Conservation (phyloP, 2,329 filamentous ascomycete genomes). For the Celoporthe dispersa region DNA sequence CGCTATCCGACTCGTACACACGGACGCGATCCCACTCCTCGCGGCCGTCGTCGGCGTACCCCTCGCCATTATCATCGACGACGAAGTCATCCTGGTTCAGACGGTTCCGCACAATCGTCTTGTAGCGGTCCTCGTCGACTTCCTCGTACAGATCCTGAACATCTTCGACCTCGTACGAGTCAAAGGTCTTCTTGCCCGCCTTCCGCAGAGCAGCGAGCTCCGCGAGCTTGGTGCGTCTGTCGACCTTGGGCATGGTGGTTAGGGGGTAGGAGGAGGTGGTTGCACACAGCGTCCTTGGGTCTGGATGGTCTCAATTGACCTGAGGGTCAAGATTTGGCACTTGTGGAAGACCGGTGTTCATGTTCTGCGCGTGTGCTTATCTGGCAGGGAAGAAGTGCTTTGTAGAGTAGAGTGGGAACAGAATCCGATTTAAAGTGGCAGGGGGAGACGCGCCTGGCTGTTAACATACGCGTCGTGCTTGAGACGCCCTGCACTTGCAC, state of each 20-base stretch:
- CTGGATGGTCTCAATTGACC: slow-evolving; percentile 12
- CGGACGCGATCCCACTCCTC: slow-evolving; percentile 86
- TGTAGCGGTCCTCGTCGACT: slow-evolving; percentile 96
- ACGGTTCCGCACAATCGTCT: slow-evolving; percentile 88
- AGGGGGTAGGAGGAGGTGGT: background rate
- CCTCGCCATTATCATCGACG: slow-evolving; percentile 96
- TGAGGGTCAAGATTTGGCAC: background rate
- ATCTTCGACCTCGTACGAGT: slow-evolving; percentile 84
- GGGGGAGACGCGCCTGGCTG: slow-evolving; percentile 24
- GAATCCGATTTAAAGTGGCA: slow-evolving; percentile 29
- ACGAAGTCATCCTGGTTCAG: slow-evolving; percentile 97
- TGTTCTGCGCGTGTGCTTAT: slow-evolving; percentile 20
- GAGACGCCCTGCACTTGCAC: slow-evolving; percentile 1
- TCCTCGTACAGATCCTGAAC: slow-evolving; percentile 89
- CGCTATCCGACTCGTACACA: slow-evolving; percentile 74
- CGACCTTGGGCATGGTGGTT: slow-evolving; percentile 48
- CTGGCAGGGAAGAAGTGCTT: slow-evolving; percentile 19
- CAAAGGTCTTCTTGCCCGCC: slow-evolving; percentile 88
- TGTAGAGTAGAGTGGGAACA: slow-evolving; percentile 5
- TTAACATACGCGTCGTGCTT: slow-evolving; percentile 22
- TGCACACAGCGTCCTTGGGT: background rate
- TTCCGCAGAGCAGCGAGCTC: slow-evolving; percentile 84
- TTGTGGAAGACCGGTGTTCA: slow-evolving; percentile 18
- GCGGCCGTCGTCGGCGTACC: slow-evolving; percentile 94
- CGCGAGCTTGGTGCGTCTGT: slow-evolving; percentile 62